phyloP scores from a whole-genome alignment of 805 yeast genomes.

The Hanseniaspora guilliermondii region DNA sequence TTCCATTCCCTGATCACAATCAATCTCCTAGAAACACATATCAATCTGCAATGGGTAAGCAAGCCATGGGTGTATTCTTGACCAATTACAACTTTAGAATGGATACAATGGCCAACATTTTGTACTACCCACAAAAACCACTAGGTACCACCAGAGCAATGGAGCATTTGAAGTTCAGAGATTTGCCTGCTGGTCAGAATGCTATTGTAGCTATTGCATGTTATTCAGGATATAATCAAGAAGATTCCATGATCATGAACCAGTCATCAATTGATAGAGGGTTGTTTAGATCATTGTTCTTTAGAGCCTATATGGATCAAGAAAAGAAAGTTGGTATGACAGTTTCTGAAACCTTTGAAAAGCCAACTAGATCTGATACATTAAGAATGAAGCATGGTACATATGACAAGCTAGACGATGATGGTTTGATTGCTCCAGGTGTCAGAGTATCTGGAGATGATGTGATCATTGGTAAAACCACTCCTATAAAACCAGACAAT shows the following conservation, averaged over 20 bases:
- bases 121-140: slow-evolving; percentile 96
- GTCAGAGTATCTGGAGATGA: slow-evolving; percentile 98
- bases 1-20: slow-evolving; percentile 99
- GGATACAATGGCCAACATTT: slow-evolving; percentile 98
- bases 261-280: slow-evolving; percentile 97
- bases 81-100: slow-evolving; percentile 92
- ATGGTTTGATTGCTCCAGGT: slow-evolving; percentile 96
- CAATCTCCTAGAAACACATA: slow-evolving; percentile 99
- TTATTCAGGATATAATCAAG: slow-evolving; percentile 97
- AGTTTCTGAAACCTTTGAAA: slow-evolving; percentile 93
- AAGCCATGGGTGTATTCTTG: slow-evolving; percentile 97
- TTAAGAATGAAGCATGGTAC: slow-evolving; percentile 95
- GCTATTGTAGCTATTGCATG: slow-evolving; percentile 97
- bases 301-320: slow-evolving; percentile 96
- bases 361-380: slow-evolving; percentile 90
- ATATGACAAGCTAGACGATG: slow-evolving; percentile 94
- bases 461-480: slow-evolving; percentile 95
- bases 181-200: slow-evolving; percentile 97
- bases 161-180: slow-evolving; percentile 95
- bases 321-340: slow-evolving; percentile 98
- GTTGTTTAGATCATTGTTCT: slow-evolving; percentile 85
- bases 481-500: slow-evolving; percentile 98
- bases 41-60: slow-evolving; percentile 99
- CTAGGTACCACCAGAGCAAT: slow-evolving; percentile 94
- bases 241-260: slow-evolving; percentile 99